phyloP scores from a whole-genome alignment of 257 asterid genomes.

The Nicotiana undulata region DNA sequence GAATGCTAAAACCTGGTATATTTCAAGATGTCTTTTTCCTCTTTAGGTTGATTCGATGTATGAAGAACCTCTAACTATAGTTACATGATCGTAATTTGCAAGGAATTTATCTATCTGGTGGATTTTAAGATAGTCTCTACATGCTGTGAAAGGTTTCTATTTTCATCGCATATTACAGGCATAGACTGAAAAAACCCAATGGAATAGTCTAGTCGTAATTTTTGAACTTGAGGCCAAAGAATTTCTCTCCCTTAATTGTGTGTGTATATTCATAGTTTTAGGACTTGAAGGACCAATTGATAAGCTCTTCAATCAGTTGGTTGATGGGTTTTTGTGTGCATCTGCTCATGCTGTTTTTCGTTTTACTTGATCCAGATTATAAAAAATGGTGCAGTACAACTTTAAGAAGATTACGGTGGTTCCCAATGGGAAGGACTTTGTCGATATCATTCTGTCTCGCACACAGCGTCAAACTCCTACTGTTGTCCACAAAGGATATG shows the following conservation, averaged over 20 bases:
- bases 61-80: not conserved
- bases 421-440: constrained; percentile 82
- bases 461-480: constrained; percentile 96
- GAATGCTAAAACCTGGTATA: not conserved
- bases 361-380: not conserved
- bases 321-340: not conserved
- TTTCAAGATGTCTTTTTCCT: not conserved
- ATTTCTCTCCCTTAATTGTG: not conserved
- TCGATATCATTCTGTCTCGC: constrained; percentile 86
- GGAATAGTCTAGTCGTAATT: not conserved
- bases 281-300: not conserved
- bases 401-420: constrained; percentile 94
- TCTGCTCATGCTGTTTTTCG: not conserved
- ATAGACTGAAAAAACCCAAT: not conserved
- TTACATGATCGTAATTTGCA: not conserved
- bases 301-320: not conserved
- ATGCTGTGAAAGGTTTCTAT: too few relatives aligned
- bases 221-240: not conserved
- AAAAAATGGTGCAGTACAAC: constrained; percentile 87
- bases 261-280: not conserved
- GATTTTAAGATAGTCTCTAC: too few relatives aligned
- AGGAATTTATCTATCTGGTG: not conserved
- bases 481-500: constrained; percentile 96
- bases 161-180: not conserved
- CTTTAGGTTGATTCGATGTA: not conserved